Percentiles rank a stretch among this genome's conserved stretches.
phyloP scores from a whole-genome alignment of 2,329 filamentous ascomycete genomes.

The Emmonsiellopsis sp. region DNA sequence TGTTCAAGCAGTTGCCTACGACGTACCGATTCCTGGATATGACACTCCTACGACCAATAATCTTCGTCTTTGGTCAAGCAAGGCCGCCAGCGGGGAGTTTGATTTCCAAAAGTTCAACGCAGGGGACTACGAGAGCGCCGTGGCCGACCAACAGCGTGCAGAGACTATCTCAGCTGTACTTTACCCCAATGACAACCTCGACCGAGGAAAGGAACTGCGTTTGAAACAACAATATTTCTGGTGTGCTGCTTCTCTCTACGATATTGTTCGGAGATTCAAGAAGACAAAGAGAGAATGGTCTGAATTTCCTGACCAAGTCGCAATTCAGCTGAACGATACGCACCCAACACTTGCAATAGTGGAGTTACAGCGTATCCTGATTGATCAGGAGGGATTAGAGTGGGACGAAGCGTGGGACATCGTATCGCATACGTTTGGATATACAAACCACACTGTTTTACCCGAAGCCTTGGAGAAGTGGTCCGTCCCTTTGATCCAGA shows the following conservation, averaged over 20 bases:
- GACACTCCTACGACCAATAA: constrained; percentile 90
- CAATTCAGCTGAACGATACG: constrained; percentile 96
- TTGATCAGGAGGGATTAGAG: constrained; percentile 81
- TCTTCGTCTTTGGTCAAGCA: constrained; percentile 92
- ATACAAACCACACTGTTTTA: constrained; percentile 97
- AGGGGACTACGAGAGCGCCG: constrained; percentile 94
- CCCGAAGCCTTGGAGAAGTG: constrained; percentile 97
- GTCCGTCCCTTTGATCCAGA: constrained; percentile 86
- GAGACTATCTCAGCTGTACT: constrained; percentile 97
- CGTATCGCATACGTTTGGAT: constrained; percentile 72
- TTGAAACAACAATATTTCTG: constrained; percentile 99
- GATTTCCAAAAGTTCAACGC: constrained; percentile 99
- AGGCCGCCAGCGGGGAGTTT: constrained; percentile 92
- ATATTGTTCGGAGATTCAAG: constrained; percentile 97
- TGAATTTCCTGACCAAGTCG: constrained; percentile 88
- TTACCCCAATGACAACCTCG: constrained; percentile 96
- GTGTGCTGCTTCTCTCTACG: constrained; percentile 92
- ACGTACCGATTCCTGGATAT: constrained; percentile 86
- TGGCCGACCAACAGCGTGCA: constrained; percentile 96
- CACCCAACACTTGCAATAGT: constrained; percentile 95
- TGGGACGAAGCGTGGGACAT: constrained; percentile 92
- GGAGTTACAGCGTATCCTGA: constrained; percentile 83
- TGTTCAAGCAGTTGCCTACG: constrained; percentile 86
- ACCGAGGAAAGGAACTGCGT: constrained; percentile 91
- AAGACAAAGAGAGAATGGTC: constrained; percentile 87